Evolutionary conservation across 208 protist genomes (phyloP).

Genomic region (Acanthamoeba culbertsoni): DNA sequence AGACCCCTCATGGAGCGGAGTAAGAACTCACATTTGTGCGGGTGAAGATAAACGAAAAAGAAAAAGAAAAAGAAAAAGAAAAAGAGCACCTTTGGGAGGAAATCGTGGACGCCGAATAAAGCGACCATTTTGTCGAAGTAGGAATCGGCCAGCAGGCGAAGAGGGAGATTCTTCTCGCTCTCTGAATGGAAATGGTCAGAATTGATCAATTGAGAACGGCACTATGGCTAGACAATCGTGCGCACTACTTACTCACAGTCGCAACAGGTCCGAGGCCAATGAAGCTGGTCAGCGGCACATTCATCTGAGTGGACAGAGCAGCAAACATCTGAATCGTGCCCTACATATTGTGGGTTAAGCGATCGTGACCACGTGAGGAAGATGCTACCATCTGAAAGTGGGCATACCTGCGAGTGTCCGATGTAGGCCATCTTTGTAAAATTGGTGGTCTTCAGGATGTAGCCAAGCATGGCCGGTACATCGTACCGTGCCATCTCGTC

Average conservation of each 20-base stretch:
- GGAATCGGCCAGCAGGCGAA: not conserved
- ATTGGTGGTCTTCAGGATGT: not conserved
- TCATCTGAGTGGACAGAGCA: not conserved
- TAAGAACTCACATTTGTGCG: not conserved
- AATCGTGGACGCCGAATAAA: slow-evolving; percentile 7
- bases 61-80: not conserved
- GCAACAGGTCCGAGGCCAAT: not conserved
- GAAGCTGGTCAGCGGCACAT: not conserved
- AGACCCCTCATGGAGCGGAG: not conserved
- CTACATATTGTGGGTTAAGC: not conserved
- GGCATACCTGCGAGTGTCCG: slow-evolving; percentile 68
- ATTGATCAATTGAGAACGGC: not conserved
- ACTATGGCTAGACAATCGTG: not conserved
- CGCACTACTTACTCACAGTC: not conserved
- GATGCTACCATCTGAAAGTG: not conserved
- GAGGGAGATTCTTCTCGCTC: not conserved
- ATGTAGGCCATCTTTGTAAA: slow-evolving; percentile 55
- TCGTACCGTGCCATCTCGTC: slow-evolving; percentile 71
- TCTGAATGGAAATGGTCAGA: not conserved
- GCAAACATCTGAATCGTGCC: slow-evolving; percentile 9
- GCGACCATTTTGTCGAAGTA: not conserved
- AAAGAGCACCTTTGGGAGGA: slow-evolving; percentile 19
- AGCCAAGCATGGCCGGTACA: slow-evolving; percentile 61
- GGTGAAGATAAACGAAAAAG: not conserved
- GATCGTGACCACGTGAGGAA: slow-evolving; percentile 21